Conservation (phyloP, 768 basidiomycete genomes). For the Boletus sensibilis region DNA sequence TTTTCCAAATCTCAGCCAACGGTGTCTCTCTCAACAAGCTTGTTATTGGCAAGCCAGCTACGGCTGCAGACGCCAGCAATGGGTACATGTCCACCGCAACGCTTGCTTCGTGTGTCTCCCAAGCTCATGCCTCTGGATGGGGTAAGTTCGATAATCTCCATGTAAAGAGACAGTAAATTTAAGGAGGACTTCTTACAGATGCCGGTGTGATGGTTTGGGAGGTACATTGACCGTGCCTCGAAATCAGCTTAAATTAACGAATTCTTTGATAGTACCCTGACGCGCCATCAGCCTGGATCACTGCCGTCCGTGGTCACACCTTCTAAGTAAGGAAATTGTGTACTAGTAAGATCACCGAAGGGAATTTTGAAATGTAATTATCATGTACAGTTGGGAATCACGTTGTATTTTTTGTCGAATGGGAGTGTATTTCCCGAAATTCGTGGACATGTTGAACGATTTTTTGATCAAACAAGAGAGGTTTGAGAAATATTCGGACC, state of each 20-base stretch:
- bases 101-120: conserved; percentile 55
- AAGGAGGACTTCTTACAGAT: conserved; percentile 23
- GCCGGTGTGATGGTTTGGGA: conserved; percentile 42
- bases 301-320: conserved; percentile 11
- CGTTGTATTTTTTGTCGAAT: background rate
- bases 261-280: conserved; percentile 33
- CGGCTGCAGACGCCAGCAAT: conserved; percentile 47
- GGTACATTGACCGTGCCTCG: conserved; percentile 14
- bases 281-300: conserved; percentile 38
- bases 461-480: too few species aligned
- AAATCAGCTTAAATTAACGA: background rate
- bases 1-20: conserved; percentile 49
- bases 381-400: background rate
- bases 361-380: background rate
- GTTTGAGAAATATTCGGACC: too few species aligned
- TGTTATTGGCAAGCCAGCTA: conserved; percentile 73
- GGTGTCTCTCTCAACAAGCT: conserved; percentile 64
- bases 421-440: background rate
- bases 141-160: background rate
- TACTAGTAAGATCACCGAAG: background rate
- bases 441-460: background rate
- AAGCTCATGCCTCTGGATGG: conserved; percentile 39
- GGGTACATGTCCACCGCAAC: conserved; percentile 55
- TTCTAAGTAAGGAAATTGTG: background rate
- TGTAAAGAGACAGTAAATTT: background rate